These are phyloP conservation scores for Alternaria sp. DNA, from an alignment of 2,329 filamentous ascomycete species.

Conservation along the genomic window DNA sequence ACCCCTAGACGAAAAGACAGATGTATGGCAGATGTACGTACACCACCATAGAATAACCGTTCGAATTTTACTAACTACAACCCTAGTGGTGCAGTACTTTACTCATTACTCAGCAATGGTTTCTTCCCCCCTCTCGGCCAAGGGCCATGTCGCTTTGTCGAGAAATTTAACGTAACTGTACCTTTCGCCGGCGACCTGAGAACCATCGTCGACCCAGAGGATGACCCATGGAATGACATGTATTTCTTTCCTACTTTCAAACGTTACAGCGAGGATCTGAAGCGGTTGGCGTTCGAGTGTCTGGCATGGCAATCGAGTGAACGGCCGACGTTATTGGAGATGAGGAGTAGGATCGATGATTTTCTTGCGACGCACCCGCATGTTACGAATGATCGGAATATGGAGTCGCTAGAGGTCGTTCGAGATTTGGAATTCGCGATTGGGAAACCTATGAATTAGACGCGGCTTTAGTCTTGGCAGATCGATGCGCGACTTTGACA, in stretches of 20 bases:
- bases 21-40: slow-evolving; percentile 3
- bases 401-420: neutral
- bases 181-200: neutral
- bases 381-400: neutral
- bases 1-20: neutral
- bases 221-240: neutral
- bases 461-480: neutral
- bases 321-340: neutral
- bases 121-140: neutral
- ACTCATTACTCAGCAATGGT: neutral
- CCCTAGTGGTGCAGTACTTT: neutral
- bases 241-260: neutral
- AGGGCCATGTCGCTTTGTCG: neutral
- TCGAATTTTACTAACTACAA: neutral
- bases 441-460: neutral
- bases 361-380: neutral
- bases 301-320: neutral
- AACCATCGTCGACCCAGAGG: neutral
- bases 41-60: neutral
- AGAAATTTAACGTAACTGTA: neutral
- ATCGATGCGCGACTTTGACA: neutral
- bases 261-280: neutral
- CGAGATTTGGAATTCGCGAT: neutral
- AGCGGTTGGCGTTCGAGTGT: neutral
- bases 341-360: neutral